These are phyloP conservation scores for Pseudodiploospora longispora DNA, from an alignment of 2,329 filamentous ascomycete genomes.

Conservation along the genomic window DNA sequence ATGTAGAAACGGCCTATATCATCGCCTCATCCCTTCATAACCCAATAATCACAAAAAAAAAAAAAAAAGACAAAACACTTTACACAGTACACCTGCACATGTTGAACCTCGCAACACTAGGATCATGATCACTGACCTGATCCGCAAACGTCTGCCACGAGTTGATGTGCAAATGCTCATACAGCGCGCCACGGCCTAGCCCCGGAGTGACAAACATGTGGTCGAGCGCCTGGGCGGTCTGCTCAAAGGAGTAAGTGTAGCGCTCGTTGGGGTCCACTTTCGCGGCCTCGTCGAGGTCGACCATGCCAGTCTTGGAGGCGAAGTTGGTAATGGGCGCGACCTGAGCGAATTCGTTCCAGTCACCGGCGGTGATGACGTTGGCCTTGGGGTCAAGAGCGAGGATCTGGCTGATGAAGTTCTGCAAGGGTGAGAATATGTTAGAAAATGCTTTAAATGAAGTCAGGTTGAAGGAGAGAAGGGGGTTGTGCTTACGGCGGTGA, in stretches of 20 bases:
- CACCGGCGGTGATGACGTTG: slow-evolving; percentile 52
- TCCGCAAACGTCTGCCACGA: slow-evolving; percentile 53
- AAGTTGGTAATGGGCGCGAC: slow-evolving; percentile 52
- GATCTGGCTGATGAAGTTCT: slow-evolving; percentile 50
- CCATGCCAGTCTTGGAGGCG: slow-evolving; percentile 41
- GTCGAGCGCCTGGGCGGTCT: slow-evolving; percentile 62
- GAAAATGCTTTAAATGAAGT: background rate
- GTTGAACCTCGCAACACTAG: slow-evolving; percentile 55
- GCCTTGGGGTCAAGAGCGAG: slow-evolving; percentile 48
- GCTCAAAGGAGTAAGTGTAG: slow-evolving; percentile 64
- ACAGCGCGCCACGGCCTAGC: slow-evolving; percentile 35
- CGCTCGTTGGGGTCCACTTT: slow-evolving; percentile 46
- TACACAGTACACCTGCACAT: slow-evolving; percentile 37
- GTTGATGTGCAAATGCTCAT: slow-evolving; percentile 65
- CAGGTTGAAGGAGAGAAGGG: slow-evolving; percentile 6
- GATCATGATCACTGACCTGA: slow-evolving; percentile 61
- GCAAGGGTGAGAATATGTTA: background rate
- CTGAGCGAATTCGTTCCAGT: slow-evolving; percentile 66
- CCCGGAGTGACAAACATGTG: slow-evolving; percentile 58
- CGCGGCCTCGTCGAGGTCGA: slow-evolving; percentile 54
- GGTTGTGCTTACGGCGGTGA: slow-evolving; percentile 41
- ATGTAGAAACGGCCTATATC: too few relatives aligned
- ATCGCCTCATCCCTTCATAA: too few relatives aligned
- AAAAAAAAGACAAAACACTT: background rate
- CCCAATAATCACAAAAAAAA: too few relatives aligned